Conservation (phyloP, 2,329 filamentous ascomycete species). For the Claviceps capensis region DNA sequence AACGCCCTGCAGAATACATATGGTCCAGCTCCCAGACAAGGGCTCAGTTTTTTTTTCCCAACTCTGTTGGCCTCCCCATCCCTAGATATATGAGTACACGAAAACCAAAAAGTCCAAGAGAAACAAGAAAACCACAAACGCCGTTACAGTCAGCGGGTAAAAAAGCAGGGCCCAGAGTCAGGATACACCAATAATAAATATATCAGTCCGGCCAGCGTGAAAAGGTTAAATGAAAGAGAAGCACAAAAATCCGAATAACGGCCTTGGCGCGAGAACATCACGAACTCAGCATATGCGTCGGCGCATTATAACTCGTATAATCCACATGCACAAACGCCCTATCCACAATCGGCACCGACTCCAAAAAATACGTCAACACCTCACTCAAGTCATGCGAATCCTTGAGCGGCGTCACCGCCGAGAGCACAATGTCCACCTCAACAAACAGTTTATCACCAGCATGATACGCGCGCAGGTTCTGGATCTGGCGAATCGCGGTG, state of each 20-base stretch:
- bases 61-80: too few species aligned
- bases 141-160: too few species aligned
- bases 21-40: too few species aligned
- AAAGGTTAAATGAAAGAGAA: not conserved
- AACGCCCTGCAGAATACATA: too few species aligned
- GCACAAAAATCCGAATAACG: not conserved
- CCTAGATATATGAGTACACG: too few species aligned
- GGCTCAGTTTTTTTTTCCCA: too few species aligned
- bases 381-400: conserved; percentile 72
- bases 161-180: too few species aligned
- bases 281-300: conserved; percentile 39
- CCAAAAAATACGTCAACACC: conserved; percentile 69
- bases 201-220: not conserved
- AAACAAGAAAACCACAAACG: too few species aligned
- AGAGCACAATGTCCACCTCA: conserved; percentile 69
- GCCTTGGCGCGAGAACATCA: not conserved
- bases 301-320: conserved; percentile 48
- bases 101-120: too few species aligned
- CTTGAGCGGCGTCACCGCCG: conserved; percentile 58
- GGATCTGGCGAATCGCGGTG: conserved; percentile 72
- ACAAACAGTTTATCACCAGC: conserved; percentile 76
- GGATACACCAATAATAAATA: too few species aligned
- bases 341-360: conserved; percentile 69
- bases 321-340: conserved; percentile 57
- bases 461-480: conserved; percentile 75